Conservation (phyloP, 192 early-diverging fungal genomes). For the Entophlyctis luteolus region DNA sequence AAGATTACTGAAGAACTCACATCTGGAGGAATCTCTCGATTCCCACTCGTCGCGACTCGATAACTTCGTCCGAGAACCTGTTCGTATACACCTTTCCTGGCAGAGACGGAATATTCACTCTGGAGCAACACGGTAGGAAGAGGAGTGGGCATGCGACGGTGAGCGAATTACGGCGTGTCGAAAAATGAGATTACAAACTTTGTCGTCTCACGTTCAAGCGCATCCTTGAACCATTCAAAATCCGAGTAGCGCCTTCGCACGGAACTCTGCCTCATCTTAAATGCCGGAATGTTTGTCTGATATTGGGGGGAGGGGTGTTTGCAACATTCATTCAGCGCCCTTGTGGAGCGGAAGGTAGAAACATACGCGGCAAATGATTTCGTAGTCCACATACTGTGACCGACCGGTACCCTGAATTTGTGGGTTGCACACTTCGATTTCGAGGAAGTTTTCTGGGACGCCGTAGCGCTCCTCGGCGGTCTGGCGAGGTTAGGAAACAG, state of each 20-base stretch:
- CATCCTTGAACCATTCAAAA: conserved; percentile 98
- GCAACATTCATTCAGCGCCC: neutral
- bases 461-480: conserved; percentile 69
- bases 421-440: conserved; percentile 89
- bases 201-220: conserved; percentile 82
- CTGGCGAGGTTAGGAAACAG: conserved; percentile 5
- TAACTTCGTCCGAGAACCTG: conserved; percentile 91
- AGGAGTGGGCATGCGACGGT: neutral
- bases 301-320: neutral
- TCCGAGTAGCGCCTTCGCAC: conserved; percentile 94
- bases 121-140: neutral
- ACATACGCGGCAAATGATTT: conserved; percentile 85
- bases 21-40: conserved; percentile 95
- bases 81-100: conserved; percentile 97
- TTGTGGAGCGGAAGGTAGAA: neutral
- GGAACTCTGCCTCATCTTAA: conserved; percentile 77
- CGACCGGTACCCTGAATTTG: conserved; percentile 76
- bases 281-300: conserved; percentile 93
- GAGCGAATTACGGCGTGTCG: neutral
- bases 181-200: conserved; percentile 22
- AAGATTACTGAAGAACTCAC: conserved; percentile 47
- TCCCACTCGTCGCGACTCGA: conserved; percentile 83
- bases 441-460: conserved; percentile 94
- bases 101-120: conserved; percentile 92
- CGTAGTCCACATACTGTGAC: conserved; percentile 91